A percentile compares a stretch with the other conserved stretches of the same genome.
Conservation (phyloP, 108 stramenopile genomes). For the Cyclotella choctawhatcheeana region DNA sequence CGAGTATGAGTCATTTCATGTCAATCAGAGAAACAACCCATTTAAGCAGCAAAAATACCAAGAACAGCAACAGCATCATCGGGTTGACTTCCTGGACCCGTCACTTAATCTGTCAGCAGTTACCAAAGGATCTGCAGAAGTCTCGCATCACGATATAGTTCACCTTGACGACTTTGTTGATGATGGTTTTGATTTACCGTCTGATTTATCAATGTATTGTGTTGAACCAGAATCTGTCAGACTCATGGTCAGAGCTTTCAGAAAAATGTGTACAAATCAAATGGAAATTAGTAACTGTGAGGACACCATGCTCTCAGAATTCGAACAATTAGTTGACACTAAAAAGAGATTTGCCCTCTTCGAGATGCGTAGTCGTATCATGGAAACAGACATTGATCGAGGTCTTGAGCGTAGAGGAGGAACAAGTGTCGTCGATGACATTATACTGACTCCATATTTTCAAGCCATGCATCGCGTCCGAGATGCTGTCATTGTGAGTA, state of each 20-base stretch:
- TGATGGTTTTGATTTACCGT: slow-evolving; percentile 25
- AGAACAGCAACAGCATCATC: neutral
- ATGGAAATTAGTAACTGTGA: slow-evolving; percentile 50
- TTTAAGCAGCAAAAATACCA: neutral
- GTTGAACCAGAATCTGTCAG: slow-evolving; percentile 67
- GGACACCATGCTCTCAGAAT: slow-evolving; percentile 48
- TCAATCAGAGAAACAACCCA: slow-evolving; percentile 17
- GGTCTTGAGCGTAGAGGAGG: slow-evolving; percentile 84
- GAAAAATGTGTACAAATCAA: slow-evolving; percentile 62
- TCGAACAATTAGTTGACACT: slow-evolving; percentile 73
- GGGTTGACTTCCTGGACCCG: slow-evolving; percentile 27
- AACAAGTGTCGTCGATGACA: slow-evolving; percentile 79
- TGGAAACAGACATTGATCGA: slow-evolving; percentile 91
- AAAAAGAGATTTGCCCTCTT: slow-evolving; percentile 85
- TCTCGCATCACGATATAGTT: slow-evolving; percentile 21
- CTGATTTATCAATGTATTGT: slow-evolving; percentile 64
- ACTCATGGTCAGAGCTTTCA: slow-evolving; percentile 70
- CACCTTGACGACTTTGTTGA: slow-evolving; percentile 23
- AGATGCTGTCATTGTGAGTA: slow-evolving; percentile 87
- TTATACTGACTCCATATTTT: slow-evolving; percentile 76
- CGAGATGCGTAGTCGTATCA: slow-evolving; percentile 91
- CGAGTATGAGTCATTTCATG: slow-evolving; percentile 36
- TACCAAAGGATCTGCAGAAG: slow-evolving; percentile 19
- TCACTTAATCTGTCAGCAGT: slow-evolving; percentile 42
- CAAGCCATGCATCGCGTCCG: slow-evolving; percentile 76